Base-by-base conservation (phyloP, 179 eudicot species). In the Vitellaria paradoxa region DNA sequence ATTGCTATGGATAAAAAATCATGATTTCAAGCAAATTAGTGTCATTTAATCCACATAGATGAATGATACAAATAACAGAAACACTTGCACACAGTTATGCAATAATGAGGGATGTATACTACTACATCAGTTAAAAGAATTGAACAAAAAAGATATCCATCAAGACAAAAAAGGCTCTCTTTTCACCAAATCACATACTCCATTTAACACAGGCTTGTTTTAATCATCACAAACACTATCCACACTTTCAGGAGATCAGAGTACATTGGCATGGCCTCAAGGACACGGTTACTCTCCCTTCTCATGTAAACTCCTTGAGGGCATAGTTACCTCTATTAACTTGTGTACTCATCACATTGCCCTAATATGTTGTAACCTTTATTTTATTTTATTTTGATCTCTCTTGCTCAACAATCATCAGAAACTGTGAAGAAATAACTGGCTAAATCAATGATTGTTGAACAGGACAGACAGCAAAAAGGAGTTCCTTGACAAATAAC, bases 1-100 rank as follows among this genome's bases (percentile, higher is more conserved):
- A 89, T 96, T 96, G 88, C 99, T 96, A 90, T 24, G 23, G 8
- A 20, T 60, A 62, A 73, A 70, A 8, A 46, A 37, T 10, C 47
- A 50, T 14, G 50, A 24, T 50, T 65, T 50, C 14, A 10, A 75
- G 24, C 12, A 13, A n/a, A 76, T 26, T 65, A 76, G 63, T 42
- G 65, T 30, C 77, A 75, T 14, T 17, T 21, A 60, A 61, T 42
- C 60, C 46, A n/a, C 21, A 2, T 42, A 11, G 7, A 69, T 18
- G 56, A 7, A 5, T 6, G 14, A 30, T 30, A 30, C 37, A 30
- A 30, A 2, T 30, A 30, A 1, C 2, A 30, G 37, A 30, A 2
- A 9, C 59, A 55, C 47, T 3, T 26, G 13, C 15, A 15, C 37
- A 71, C 63, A 5, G 4, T 26, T 23, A 52, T 71, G 62, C 74